These are phyloP conservation scores for Plenodomus lindquistii DNA, from an alignment of 2,329 filamentous ascomycete genomes.

Conservation along the genomic window DNA sequence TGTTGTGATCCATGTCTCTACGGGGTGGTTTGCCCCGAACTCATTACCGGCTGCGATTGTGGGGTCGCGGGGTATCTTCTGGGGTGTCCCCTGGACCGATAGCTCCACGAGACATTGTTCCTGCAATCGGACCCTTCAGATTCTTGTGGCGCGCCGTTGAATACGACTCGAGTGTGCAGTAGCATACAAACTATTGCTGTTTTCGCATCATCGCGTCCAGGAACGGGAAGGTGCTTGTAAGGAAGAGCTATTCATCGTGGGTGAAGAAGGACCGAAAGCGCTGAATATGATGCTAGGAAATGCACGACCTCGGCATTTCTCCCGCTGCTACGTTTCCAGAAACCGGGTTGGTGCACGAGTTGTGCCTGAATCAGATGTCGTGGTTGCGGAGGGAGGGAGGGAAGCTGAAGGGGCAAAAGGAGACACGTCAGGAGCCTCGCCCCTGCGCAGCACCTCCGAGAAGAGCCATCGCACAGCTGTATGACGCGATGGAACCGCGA, in stretches of 20 bases:
- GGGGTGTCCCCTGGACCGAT: conserved; percentile 11
- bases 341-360: conserved; percentile 4
- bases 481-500: no score
- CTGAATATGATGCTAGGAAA: background rate
- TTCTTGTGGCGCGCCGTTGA: conserved; percentile 6
- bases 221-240: conserved; percentile 17
- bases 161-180: background rate
- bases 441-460: no score
- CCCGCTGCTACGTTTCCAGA: background rate
- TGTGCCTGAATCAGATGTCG: background rate
- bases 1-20: conserved; percentile 1
- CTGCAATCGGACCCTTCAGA: conserved; percentile 24
- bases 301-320: background rate
- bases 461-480: no score
- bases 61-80: conserved; percentile 9
- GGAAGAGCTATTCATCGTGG: conserved; percentile 2
- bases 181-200: background rate
- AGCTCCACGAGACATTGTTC: conserved; percentile 21
- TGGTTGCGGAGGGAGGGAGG: background rate
- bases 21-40: conserved; percentile 23
- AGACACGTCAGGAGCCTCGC: background rate
- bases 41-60: conserved; percentile 10
- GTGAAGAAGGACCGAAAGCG: conserved; percentile 4
- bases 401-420: background rate
- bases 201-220: conserved; percentile 5